A percentile compares a stretch with the other conserved stretches of the same genome.
These are phyloP conservation scores for Ustilago trichophora DNA, from an alignment of 1,284 basidiomycete species.

Conservation along the genomic window DNA sequence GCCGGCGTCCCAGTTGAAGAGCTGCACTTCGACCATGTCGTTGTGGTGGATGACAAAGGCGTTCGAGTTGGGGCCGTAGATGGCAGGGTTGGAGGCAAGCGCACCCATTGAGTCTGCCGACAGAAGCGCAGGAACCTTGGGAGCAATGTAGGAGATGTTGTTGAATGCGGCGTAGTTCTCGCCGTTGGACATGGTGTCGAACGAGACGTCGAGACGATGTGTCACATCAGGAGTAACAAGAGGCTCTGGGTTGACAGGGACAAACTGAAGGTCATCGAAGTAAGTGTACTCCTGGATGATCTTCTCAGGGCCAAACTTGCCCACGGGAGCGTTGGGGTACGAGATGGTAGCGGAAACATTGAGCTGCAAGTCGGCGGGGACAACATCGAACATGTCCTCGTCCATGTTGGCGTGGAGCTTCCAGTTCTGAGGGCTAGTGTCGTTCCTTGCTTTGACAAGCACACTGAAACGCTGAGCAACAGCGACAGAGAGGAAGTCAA, in stretches of 20 bases:
- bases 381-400: constrained; percentile 68
- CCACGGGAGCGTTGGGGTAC: constrained; percentile 38
- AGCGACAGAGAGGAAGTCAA: constrained; percentile 43
- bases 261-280: constrained; percentile 68
- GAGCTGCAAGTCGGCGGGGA: constrained; percentile 55
- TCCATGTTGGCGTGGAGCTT: constrained; percentile 90
- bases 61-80: constrained; percentile 45
- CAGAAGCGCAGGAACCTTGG: constrained; percentile 55
- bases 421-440: constrained; percentile 80
- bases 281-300: constrained; percentile 56
- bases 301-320: constrained; percentile 32
- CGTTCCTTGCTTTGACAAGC: constrained; percentile 74
- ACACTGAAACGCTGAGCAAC: constrained; percentile 56
- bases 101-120: constrained; percentile 42
- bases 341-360: constrained; percentile 58
- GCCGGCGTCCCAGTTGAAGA: constrained; percentile 66
- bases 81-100: constrained; percentile 65
- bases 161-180: constrained; percentile 67
- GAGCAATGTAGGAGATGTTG: constrained; percentile 70
- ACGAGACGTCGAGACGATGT: constrained; percentile 68
- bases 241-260: constrained; percentile 64
- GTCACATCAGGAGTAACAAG: constrained; percentile 66
- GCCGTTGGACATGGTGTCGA: constrained; percentile 68
- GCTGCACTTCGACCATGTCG: constrained; percentile 49
- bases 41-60: constrained; percentile 66